A percentile compares a stretch with the other conserved stretches of the same genome.
Evolutionary conservation across 78 protist genomes (phyloP).

Genomic region (Paratrimastix pyriformis): DNA sequence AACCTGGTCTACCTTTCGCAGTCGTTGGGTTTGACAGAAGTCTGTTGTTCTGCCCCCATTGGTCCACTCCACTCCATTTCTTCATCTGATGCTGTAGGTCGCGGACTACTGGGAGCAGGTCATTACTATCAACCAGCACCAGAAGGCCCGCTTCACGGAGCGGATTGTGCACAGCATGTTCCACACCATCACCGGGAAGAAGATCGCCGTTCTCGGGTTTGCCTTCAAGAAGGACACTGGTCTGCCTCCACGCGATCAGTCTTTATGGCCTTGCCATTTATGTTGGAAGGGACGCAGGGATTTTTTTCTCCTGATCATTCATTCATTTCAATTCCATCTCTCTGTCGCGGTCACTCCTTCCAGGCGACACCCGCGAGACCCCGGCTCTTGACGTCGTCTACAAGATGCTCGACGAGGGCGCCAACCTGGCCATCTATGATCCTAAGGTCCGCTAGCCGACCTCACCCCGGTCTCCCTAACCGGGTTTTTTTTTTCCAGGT

Average conservation of each 20-base stretch:
- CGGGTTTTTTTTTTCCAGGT: too few relatives aligned
- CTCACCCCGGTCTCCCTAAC: too few relatives aligned
- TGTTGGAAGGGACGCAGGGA: background rate
- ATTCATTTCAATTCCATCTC: background rate
- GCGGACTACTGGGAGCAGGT: constrained; percentile 83
- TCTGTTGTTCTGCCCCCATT: too few relatives aligned
- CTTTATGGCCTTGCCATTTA: background rate
- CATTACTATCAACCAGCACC: constrained; percentile 71
- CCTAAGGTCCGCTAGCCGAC: too few relatives aligned
- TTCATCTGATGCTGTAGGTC: too few relatives aligned
- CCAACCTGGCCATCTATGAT: constrained; percentile 73
- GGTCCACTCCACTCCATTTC: too few relatives aligned
- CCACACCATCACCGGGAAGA: constrained; percentile 71
- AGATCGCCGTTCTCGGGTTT: constrained; percentile 66
- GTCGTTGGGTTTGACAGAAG: constrained; percentile 40
- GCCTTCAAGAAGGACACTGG: constrained; percentile 94
- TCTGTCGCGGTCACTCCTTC: background rate
- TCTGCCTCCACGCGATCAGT: too few relatives aligned
- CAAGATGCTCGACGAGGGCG: constrained; percentile 67
- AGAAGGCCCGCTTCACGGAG: constrained; percentile 73
- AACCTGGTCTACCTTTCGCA: constrained; percentile 81
- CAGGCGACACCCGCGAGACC: constrained; percentile 53
- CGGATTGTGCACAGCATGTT: constrained; percentile 48
- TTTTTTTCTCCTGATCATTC: background rate
- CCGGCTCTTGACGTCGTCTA: constrained; percentile 58